These are phyloP conservation scores for Nigrospora sphaerica DNA, from an alignment of 2,329 filamentous ascomycete species.

Conservation along the genomic window DNA sequence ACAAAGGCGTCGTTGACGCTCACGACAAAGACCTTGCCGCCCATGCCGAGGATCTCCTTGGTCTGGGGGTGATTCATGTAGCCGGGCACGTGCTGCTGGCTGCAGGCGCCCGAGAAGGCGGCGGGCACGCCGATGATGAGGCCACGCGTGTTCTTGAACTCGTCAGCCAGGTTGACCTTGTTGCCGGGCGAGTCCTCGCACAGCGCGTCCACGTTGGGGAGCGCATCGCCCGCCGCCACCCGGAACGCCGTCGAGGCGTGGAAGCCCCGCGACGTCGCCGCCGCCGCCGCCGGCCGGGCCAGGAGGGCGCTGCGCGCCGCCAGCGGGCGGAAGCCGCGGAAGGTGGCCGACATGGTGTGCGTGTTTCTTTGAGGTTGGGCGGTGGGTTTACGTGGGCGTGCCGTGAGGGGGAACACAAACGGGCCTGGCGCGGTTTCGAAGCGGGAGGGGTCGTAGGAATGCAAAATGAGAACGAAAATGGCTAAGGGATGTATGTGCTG, in stretches of 20 bases:
- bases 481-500: no score
- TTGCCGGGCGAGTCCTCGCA: conserved; percentile 83
- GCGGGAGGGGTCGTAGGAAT: no score
- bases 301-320: no score
- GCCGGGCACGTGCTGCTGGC: conserved; percentile 67
- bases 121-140: conserved; percentile 82
- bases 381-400: no score
- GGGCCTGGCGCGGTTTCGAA: no score
- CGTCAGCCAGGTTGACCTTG: conserved; percentile 79
- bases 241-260: conserved; percentile 55
- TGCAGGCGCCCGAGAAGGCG: conserved; percentile 59
- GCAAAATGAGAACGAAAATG: no score
- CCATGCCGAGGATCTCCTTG: conserved; percentile 44
- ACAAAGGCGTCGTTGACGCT: conserved; percentile 94
- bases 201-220: conserved; percentile 72
- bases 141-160: conserved; percentile 63
- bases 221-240: conserved; percentile 71
- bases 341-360: no score
- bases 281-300: conserved; percentile 6
- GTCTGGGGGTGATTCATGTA: conserved; percentile 77
- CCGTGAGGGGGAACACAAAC: no score
- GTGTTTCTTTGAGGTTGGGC: no score
- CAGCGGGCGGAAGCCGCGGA: no score
- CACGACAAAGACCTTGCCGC: conserved; percentile 81
- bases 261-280: conserved; percentile 40